phyloP scores from a whole-genome alignment of 495 filamentous ascomycete species.

The Barbatosphaeria neglecta region DNA sequence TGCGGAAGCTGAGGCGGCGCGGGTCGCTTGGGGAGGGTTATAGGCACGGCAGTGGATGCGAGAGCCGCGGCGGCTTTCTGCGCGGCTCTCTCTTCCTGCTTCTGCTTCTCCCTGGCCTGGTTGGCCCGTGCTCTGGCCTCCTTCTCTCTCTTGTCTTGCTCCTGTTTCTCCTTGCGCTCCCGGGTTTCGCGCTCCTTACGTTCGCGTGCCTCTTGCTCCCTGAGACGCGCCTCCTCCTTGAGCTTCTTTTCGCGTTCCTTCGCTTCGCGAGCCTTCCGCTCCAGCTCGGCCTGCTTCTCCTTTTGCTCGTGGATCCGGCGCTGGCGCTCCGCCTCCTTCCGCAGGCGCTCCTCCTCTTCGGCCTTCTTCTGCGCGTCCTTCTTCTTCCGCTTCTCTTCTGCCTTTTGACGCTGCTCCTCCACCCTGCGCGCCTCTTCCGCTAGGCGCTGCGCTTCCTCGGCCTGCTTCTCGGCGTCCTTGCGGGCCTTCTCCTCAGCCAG shows the following conservation, averaged over 20 bases:
- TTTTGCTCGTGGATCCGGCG: slow-evolving; percentile 64
- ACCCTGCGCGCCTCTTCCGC: slow-evolving; percentile 68
- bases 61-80: slow-evolving; percentile 24
- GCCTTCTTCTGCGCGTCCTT: slow-evolving; percentile 81
- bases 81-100: slow-evolving; percentile 32
- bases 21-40: slow-evolving; percentile 39
- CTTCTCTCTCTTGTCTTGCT: slow-evolving; percentile 23
- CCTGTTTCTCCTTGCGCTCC: slow-evolving; percentile 38
- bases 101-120: slow-evolving; percentile 39
- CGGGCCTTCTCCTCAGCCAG: slow-evolving; percentile 83
- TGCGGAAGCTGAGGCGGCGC: too few species aligned
- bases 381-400: slow-evolving; percentile 84
- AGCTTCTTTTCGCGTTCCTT: slow-evolving; percentile 81
- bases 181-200: slow-evolving; percentile 54
- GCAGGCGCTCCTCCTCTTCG: slow-evolving; percentile 65
- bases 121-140: slow-evolving; percentile 26
- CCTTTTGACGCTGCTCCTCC: slow-evolving; percentile 67
- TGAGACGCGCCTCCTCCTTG: slow-evolving; percentile 72
- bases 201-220: slow-evolving; percentile 52
- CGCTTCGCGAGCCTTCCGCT: slow-evolving; percentile 67
- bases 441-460: slow-evolving; percentile 69
- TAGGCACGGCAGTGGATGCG: slow-evolving; percentile 22
- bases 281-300: slow-evolving; percentile 63
- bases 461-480: slow-evolving; percentile 78
- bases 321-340: slow-evolving; percentile 70